Base-by-base conservation (phyloP, 495 filamentous ascomycete genomes). In the Penicillium canariense region DNA sequence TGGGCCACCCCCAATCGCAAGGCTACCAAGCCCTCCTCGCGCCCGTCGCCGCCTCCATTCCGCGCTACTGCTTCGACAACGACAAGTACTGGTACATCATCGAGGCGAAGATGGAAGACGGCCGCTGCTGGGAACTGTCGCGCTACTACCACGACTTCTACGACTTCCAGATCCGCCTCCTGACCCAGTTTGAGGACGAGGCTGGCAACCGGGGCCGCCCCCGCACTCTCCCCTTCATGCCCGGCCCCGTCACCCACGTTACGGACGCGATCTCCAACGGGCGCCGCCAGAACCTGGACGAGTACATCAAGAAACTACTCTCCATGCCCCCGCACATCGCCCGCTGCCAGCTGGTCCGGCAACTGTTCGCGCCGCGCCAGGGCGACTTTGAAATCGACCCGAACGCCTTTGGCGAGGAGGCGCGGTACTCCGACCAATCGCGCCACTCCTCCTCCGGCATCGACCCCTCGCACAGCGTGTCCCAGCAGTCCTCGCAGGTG, bases 41-140 rank as follows among this genome's bases (percentile, higher is more conserved):
- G 9, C 86, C 87, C 10, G 77, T 94, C 38, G 84, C 85, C 27
- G 94, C 92, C 1, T 86, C 83, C 18, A 95, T 98, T 54, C 92
- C 95, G 17, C 81, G 90, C 36, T 98, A 96, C 72, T 96, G 89
- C 66, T 97, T 95, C 65, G 92, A 93, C 45, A 91, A 96, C 66
- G 92, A 96, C 66, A 96, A 96, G 60, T 98, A 97, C 68, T 97
- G 94, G 91, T 98, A 97, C 67, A 88, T 96, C 48, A 90, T 98
- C 51, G 93, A 97, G 65, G 90, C 88, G 23, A 78, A 84, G 59
- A 85, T 98, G 74, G 91, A 96, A 58, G 91, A 97, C 67, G 92
- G 91, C 32, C 83, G 87, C 39, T 86, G 88, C 61, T 97, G 93
- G 91, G 91, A 95, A 66, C 73, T 98, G 38, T 90, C 89, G 45